These are phyloP conservation scores for Kurtzmaniella natalensis DNA, from an alignment of 1,139 yeast genomes.

Conservation along the genomic window DNA sequence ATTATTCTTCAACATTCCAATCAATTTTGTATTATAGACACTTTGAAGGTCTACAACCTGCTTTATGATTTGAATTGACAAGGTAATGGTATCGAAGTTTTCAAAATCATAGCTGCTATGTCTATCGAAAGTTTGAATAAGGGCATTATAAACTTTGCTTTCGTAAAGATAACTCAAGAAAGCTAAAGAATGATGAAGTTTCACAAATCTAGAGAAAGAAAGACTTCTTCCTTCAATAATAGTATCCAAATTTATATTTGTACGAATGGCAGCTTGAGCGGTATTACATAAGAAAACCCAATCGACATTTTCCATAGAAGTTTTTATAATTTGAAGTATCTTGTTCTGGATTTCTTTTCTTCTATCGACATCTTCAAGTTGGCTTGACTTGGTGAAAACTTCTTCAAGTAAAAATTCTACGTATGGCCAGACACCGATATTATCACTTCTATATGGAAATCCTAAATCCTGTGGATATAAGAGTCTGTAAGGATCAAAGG, in stretches of 20 bases:
- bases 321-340: constrained; percentile 47
- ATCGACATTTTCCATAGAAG: constrained; percentile 58
- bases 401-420: constrained; percentile 67
- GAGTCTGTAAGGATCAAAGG: constrained; percentile 36
- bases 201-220: constrained; percentile 33
- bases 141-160: constrained; percentile 49
- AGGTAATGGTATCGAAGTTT: constrained; percentile 9
- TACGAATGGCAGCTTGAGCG: constrained; percentile 22
- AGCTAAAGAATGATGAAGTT: constrained; percentile 67
- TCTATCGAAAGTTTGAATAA: constrained; percentile 46
- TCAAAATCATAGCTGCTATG: constrained; percentile 32
- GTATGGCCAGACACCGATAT: constrained; percentile 75
- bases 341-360: constrained; percentile 47
- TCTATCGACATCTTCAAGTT: constrained; percentile 28
- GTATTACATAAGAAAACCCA: constrained; percentile 52
- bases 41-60: constrained; percentile 52
- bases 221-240: constrained; percentile 33
- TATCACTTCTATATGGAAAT: constrained; percentile 45
- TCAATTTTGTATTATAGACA: constrained; percentile 22
- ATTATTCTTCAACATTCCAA: constrained; percentile 25
- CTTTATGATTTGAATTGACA: constrained; percentile 42
- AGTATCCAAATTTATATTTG: constrained; percentile 44
- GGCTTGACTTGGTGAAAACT: constrained; percentile 48
- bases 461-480: constrained; percentile 69
- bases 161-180: constrained; percentile 59